Base-by-base conservation (phyloP, 345 rosid species). In the Aquilaria malaccensis region DNA sequence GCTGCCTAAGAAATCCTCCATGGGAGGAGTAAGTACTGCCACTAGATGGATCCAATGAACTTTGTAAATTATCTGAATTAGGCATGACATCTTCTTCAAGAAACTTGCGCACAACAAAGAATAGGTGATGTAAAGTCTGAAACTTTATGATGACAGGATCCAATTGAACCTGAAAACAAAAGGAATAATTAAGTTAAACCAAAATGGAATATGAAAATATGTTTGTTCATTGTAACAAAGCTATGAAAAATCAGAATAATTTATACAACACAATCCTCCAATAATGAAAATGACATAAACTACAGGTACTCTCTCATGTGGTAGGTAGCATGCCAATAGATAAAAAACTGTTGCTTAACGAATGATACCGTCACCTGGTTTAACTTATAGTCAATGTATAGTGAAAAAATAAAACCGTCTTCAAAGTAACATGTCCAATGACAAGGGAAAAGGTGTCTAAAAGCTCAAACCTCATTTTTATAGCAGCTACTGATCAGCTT, bases 1-100 rank as follows among this genome's bases (percentile, higher is more conserved):
- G 87, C 70, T 89, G 95, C 66, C 68, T 75, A 68, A 93, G 67
- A 79, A 93, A 93, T 50, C 97, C 96, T 68, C 99, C 99, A 64
- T 83, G 85, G 51, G 78, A 78, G 74, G 87, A 80, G 75, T 77
- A 78, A 61, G 64, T 79, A 14, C 50, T 61, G 12, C 51, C 14
- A 56, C 41, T 67, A n/a, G 60, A 61, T 33, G 64, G 32, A 56
- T 69, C 83, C 11, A 80, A 70, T 41, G 70, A 61, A 67, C 64
- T 80, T 72, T 67, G 76, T 30, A 61, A 67, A 52, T 54, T 43
- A 66, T 70, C 79, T 33, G 70, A 68, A 60, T 70, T 67, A 55
- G 76, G 69, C 45, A 66, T 67, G 67, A 73, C 73, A 73, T 74
- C 87, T 56, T 79, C 99, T 71, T 82, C 80, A 62, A 85, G 78